These are phyloP conservation scores for Geotrichum siamense DNA, from an alignment of 1,139 yeast genomes.

Conservation along the genomic window DNA sequence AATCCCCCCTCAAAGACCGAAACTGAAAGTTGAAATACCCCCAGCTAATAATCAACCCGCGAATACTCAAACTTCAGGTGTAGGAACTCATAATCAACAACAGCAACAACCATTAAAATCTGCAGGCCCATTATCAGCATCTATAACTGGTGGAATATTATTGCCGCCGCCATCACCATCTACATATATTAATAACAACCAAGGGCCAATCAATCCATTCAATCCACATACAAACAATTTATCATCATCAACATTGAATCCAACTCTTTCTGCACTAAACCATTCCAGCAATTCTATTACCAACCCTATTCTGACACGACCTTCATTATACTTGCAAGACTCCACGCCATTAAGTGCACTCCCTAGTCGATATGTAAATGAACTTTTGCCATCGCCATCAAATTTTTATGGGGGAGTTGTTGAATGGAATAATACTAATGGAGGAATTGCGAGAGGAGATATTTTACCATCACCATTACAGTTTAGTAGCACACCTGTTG, in stretches of 20 bases:
- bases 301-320: conserved; percentile 32
- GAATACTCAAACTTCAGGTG: conserved; percentile 14
- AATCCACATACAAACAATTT: not conserved
- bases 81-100: conserved; percentile 21
- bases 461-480: conserved; percentile 34
- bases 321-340: conserved; percentile 28
- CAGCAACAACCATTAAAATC: conserved; percentile 23
- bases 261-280: not conserved
- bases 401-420: conserved; percentile 31
- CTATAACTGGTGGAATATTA: conserved; percentile 12
- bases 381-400: conserved; percentile 39
- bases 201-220: conserved; percentile 18
- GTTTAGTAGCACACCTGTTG: conserved; percentile 29
- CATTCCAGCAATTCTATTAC: conserved; percentile 18
- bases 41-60: conserved; percentile 20
- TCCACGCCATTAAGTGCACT: conserved; percentile 39
- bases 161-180: conserved; percentile 19
- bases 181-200: conserved; percentile 8
- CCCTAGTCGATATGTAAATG: conserved; percentile 37
- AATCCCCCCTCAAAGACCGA: conserved; percentile 32
- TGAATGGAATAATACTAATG: conserved; percentile 13
- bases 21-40: conserved; percentile 38
- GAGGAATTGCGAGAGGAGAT: conserved; percentile 20
- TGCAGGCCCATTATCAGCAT: conserved; percentile 17
- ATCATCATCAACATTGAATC: not conserved